Conservation (phyloP, 2,329 filamentous ascomycete species). For the Microcyclospora pomicola region DNA sequence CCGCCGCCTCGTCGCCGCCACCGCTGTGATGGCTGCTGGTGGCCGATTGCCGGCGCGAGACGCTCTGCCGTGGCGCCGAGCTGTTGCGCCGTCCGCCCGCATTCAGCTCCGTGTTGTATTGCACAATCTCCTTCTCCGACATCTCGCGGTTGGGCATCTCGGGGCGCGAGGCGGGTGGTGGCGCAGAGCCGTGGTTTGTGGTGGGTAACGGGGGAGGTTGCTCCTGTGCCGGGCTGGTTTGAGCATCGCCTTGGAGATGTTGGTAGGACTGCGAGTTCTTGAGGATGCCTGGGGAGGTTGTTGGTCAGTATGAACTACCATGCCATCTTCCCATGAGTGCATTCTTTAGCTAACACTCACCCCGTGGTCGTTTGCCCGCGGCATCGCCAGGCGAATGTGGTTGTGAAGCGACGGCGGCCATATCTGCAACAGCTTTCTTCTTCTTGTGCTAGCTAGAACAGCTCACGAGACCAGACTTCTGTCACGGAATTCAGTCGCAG, state of each 20-base stretch:
- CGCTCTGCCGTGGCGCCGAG: constrained; percentile 51
- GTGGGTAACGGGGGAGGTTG: constrained; percentile 10
- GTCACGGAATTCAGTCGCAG: no score
- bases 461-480: no score
- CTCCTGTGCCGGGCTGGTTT: constrained; percentile 33
- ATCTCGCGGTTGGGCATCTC: constrained; percentile 35
- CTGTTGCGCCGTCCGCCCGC: constrained; percentile 78
- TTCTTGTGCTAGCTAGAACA: no score
- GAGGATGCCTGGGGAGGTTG: constrained; percentile 56
- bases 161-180: constrained; percentile 24
- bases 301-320: not conserved
- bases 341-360: not conserved
- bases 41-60: constrained; percentile 59
- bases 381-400: not conserved
- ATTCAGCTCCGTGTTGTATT: constrained; percentile 90
- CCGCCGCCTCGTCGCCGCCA: constrained; percentile 9
- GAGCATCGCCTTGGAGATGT: constrained; percentile 33
- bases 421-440: not conserved
- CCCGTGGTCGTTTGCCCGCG: not conserved
- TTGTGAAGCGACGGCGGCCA: not conserved
- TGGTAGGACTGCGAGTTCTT: constrained; percentile 66
- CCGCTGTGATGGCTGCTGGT: constrained; percentile 12
- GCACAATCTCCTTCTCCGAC: constrained; percentile 74
- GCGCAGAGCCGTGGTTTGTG: constrained; percentile 13
- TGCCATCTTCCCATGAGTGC: not conserved